phyloP scores from a whole-genome alignment of 139 green algal genomes.

The Desmodesmus armatus region DNA sequence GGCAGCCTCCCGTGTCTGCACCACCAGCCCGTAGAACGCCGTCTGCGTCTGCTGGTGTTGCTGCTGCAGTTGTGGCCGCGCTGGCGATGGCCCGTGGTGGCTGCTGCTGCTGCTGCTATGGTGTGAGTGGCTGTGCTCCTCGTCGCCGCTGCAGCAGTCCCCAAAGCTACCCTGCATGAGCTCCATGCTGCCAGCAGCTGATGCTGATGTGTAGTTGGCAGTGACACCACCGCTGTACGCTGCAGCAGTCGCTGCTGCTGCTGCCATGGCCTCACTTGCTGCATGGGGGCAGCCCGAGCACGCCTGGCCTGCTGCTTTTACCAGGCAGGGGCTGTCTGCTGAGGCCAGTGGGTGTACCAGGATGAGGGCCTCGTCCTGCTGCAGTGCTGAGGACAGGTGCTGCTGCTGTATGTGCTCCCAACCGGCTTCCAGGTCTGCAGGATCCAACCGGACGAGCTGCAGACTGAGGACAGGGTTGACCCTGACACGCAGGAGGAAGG shows the following conservation, averaged over 20 bases:
- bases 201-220: no score
- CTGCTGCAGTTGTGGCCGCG: background rate
- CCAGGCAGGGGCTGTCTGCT: background rate
- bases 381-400: background rate
- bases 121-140: background rate
- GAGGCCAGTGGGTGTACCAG: constrained; percentile 22
- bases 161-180: constrained; percentile 27
- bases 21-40: constrained; percentile 24
- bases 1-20: constrained; percentile 2
- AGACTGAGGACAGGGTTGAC: background rate
- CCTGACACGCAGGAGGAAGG: constrained; percentile 19
- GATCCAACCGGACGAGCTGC: background rate
- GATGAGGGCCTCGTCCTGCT: background rate
- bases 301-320: background rate
- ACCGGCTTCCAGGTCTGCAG: background rate
- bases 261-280: background rate
- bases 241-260: constrained; percentile 2
- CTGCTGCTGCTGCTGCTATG: background rate
- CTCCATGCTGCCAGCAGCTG: background rate
- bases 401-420: constrained; percentile 30
- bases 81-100: no score
- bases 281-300: constrained; percentile 6
- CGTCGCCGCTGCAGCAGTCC: constrained; percentile 23
- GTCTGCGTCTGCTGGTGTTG: background rate
- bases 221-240: background rate